phyloP scores from a whole-genome alignment of 805 yeast genomes.

The Kluyveromyces aestuarii region DNA sequence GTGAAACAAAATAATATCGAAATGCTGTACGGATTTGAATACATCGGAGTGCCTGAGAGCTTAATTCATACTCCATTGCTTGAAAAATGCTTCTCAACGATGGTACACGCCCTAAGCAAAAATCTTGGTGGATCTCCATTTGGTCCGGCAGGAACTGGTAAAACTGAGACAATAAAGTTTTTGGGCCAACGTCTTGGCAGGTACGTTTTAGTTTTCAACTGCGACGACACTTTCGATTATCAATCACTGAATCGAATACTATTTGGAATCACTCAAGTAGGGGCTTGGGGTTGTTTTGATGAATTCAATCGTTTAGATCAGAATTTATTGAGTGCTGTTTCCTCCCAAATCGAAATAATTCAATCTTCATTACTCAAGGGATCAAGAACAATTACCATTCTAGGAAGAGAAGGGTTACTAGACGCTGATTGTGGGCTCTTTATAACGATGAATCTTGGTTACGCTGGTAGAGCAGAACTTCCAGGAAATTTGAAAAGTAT shows the following conservation, averaged over 20 bases:
- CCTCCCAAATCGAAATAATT: constrained; percentile 68
- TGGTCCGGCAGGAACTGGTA: constrained; percentile 98
- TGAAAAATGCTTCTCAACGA: constrained; percentile 51
- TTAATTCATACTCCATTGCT: constrained; percentile 72
- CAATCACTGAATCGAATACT: constrained; percentile 70
- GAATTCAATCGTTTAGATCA: constrained; percentile 79
- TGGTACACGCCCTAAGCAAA: constrained; percentile 67
- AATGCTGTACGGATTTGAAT: constrained; percentile 70
- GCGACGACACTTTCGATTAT: constrained; percentile 84
- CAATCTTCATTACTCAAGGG: constrained; percentile 40
- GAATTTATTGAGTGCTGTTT: constrained; percentile 70
- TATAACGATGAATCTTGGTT: constrained; percentile 86
- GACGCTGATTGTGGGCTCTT: constrained; percentile 58
- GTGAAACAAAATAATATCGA: constrained; percentile 45
- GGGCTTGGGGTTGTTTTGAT: constrained; percentile 95
- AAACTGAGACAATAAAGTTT: constrained; percentile 84
- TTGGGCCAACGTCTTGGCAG: constrained; percentile 72
- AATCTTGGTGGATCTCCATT: constrained; percentile 81
- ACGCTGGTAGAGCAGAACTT: constrained; percentile 69
- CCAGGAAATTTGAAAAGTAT: constrained; percentile 81
- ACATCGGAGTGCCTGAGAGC: constrained; percentile 63
- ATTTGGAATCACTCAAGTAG: constrained; percentile 70
- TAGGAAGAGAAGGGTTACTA: constrained; percentile 34
- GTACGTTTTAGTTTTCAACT: constrained; percentile 77
- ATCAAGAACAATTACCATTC: constrained; percentile 28